Base-by-base conservation (phyloP, 352 stramenopile genomes). In the Poterioochromonas sp. region DNA sequence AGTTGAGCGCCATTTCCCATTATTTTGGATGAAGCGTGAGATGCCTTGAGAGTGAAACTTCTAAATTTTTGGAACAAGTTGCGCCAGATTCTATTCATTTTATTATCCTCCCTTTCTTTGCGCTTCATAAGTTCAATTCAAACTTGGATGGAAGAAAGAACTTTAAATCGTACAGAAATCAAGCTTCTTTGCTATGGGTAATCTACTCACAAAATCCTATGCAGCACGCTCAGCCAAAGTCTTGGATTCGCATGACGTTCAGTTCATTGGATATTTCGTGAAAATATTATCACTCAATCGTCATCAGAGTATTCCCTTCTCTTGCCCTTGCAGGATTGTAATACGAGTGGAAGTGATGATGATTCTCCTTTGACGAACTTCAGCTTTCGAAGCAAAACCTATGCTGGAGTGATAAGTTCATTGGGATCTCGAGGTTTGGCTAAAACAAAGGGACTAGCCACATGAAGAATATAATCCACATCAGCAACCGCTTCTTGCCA, bases 391-490 rank as follows among this genome's bases (percentile, higher is more conserved):
- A 53, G 44, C 44, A 53, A 20, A 8, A 20, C 20, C 8, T 20
- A 53, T 3, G 51, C 51, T 44, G 69, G 69, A 18, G 11, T 43
- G 37, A 77, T 77, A 11, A 77, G 11, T 64, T 60, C 51, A 77
- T 77, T 18, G 26, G 58, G 12, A 68, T 68, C 58, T 32, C 73
- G 5, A 3, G 69, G 69, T 37, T 77, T 37, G 2, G 77, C 15
- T 18, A 77, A 29, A 44, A 18, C 2, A 8, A 64, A 65, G 37
- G 69, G 69, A 22, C 26, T 41, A 15, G 69, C 69, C 5, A 77
- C 69, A 64, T 77, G 69, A 5, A 77, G 8, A 26, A 77, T 43
- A 64, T 77, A 77, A 26, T 71, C 22, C 5, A 12, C 11, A 29
- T 44, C 69, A 64, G 8, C 2, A 73, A 73, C 29, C 47, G 63